Base-by-base conservation (phyloP, 1,139 yeast genomes). In the Hyphopichia wangnamkhiaoensis region DNA sequence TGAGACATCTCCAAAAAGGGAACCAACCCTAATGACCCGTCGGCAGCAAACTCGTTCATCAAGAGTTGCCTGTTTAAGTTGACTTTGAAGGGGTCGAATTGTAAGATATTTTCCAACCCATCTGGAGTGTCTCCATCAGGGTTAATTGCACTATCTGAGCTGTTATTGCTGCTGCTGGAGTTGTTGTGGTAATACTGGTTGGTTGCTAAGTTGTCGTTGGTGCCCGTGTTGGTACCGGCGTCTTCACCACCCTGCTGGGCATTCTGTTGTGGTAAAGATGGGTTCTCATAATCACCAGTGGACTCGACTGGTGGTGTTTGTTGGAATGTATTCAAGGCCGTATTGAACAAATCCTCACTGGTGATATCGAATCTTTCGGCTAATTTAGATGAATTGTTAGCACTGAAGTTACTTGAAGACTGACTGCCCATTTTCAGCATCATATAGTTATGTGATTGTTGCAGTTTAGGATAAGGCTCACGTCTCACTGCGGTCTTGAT, bases 11-110 rank as follows among this genome's bases (percentile, higher is more conserved):
- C 79, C 41, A 80, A 59, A 48, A 79, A 74, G 15, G 81, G 81
- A 2, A 80, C 84, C 42, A 81, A 61, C 0, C 86, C 88, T 34
- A 81, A 59, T 0, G 87, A 81, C 0, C 86, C 86, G 61, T 81
- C 88, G 12, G 84, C 84, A 10, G 81, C 84, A 59, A 80, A 81
- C 45, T 79, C 84, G 46, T 68, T 68, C 48, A 71, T 58, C 56
- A 71, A 56, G 49, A 59, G 46, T 52, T 75, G 56, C 50, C 68
- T 63, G 38, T 58, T 59, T 29, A 65, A 47, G 42, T 62, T 61
- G 31, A 63, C 62, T 35, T 68, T 65, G 47, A 64, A 71, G 4
- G 76, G 76, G 45, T 71, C 76, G 47, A 70, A 70, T 37, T 61
- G 60, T 17, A 71, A 53, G 3, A 69, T 50, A 19, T 50, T 57